Evolutionary conservation across 192 early-diverging fungal species (phyloP), one percentile per base, ranked within the genome.

Genomic region (Linderina pennispora): DNA sequence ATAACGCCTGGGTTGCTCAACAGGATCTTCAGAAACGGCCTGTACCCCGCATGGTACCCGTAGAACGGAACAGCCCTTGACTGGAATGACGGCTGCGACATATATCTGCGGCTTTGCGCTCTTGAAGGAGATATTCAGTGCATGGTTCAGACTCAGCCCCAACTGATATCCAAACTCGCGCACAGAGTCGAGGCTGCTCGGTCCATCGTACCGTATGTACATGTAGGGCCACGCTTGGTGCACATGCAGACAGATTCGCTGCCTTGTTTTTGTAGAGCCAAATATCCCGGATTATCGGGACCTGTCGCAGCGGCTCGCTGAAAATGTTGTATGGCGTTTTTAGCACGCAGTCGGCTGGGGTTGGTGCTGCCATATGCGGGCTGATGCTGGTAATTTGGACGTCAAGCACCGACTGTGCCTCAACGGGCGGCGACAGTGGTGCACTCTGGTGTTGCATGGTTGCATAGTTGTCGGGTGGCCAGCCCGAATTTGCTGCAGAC

Each of bases 11-110:
- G 89, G 38, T 88, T 81, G 44, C 77, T 43, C 23, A 85, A 50
- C 17, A 82, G 77, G 22, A 93, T 79, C 56, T 92, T 93, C 28
- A 93, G 72, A 50, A 88, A 96, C 21, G 64, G 77, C 0, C 50
- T 55, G 43, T 91, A 85, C 1, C 68, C 65, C 8, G 74, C 58
- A 44, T 85, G 80, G 59, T 90, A 89, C 5, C 93, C 93, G 63
- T 97, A 97, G 55, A 92, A 92, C 1, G 88, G 85, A 0, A 90
- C 61, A n/a, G 0, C 89, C 93, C 52, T 87, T 86, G 23, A 88
- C 80, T 1, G 81, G 77, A 10, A 71, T 50, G 32, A 92, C 81
- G 1, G 83, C 87, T 0, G 80, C 81, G 11, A 95, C 64, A 54
- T 40, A 54, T n/a, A n/a, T n/a, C 11, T 47, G 13, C 13, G 44